Conservation (phyloP, 257 asterid genomes). For the Verbascum thapsus region DNA sequence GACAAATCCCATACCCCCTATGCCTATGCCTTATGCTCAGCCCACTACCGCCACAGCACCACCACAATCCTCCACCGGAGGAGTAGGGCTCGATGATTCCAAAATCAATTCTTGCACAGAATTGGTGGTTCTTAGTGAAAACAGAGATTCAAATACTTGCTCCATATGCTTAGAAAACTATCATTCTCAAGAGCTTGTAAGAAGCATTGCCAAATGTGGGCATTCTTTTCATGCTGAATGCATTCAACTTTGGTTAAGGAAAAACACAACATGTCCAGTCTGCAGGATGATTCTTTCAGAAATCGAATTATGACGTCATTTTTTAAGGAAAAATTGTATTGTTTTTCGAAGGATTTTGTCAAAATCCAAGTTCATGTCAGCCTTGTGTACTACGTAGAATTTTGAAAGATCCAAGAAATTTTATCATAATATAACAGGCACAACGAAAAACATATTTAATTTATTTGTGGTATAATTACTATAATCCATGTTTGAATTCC, state of each 20-base stretch:
- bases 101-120: constrained; percentile 22
- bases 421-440: too few relatives aligned
- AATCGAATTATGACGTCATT: neutral
- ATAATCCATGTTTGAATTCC: too few relatives aligned
- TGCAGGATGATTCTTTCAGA: constrained; percentile 21
- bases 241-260: constrained; percentile 25
- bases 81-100: constrained; percentile 22
- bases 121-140: constrained; percentile 20
- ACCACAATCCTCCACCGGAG: neutral
- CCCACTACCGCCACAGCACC: too few relatives aligned
- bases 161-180: constrained; percentile 23
- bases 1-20: neutral
- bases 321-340: neutral
- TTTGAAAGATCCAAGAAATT: too few relatives aligned
- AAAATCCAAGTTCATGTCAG: too few relatives aligned
- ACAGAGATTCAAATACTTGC: constrained; percentile 20
- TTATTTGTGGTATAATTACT: neutral
- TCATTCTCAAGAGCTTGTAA: neutral
- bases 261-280: constrained; percentile 26
- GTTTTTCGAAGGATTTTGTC: neutral
- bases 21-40: too few relatives aligned
- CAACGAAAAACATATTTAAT: too few relatives aligned
- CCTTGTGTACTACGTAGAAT: too few relatives aligned
- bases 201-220: constrained; percentile 26
- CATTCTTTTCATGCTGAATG: constrained; percentile 27